Evolutionary conservation across 345 rosid species (phyloP), one percentile per base, ranked within the genome.

Genomic region (Toxicodendron radicans): DNA sequence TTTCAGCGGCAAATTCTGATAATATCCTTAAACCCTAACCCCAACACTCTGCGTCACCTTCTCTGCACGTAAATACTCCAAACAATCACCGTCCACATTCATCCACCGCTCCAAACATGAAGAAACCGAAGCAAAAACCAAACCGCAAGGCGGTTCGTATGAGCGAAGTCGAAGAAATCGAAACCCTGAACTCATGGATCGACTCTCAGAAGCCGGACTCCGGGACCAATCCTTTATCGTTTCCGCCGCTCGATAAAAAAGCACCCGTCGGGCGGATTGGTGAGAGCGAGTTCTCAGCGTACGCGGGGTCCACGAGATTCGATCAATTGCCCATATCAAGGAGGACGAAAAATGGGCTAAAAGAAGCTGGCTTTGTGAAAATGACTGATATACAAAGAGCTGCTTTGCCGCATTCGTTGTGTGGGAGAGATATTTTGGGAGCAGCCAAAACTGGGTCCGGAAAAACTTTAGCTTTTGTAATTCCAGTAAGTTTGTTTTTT

Each of bases 381-480:
- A 91, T 95, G 99, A 87, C 96, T 58, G 94, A 93, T 73, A 86
- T 93, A 8, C 99, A 95, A 73, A 86, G 92, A 54, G 97, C 98
- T 1, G 85, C 96, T 59, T 72, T 95, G 79, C 97, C 99, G 13
- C 98, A 38, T 38, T 5, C 43, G 1, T 38, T 38, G 43, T 38
- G 43, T 38, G 43, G 96, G 13, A 85, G 96, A 65, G 98, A 95
- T 82, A 81, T 91, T 62, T 88, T 95, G 16, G 99, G 99, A 16
- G 99, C 99, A 0, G 99, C 99, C 0, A 89, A 91, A 82, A 95
- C 98, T 46, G 98, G 99, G 43, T 95, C 99, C 0, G 99, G 97
- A 27, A 93, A 95, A 83, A 93, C 99, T 2, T 84, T 95, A 2
- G 98, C 98, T 70, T 95, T 95, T 81, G 82, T 91, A 58, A 86